A percentile compares a stretch with the other conserved stretches of the same genome.
These are phyloP conservation scores for Trichophyton schoenleinii DNA, from an alignment of 2,329 filamentous ascomycete genomes.

Conservation along the genomic window DNA sequence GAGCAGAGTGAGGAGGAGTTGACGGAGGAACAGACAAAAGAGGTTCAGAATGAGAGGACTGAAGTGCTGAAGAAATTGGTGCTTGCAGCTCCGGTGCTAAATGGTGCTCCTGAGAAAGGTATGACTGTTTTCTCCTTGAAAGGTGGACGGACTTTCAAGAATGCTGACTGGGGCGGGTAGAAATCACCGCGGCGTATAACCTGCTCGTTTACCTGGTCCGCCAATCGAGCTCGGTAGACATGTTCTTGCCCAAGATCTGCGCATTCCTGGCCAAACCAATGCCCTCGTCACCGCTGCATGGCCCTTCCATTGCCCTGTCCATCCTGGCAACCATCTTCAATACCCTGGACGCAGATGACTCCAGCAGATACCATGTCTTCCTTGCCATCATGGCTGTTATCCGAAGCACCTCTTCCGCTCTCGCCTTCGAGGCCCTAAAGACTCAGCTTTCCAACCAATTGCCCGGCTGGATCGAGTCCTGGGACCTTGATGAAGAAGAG, in stretches of 20 bases:
- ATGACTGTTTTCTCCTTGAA: slow-evolving; percentile 7
- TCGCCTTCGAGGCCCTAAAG: slow-evolving; percentile 71
- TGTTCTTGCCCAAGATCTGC: slow-evolving; percentile 80
- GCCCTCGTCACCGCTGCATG: slow-evolving; percentile 72
- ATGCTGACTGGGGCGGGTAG: slow-evolving; percentile 31
- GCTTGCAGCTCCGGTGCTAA: slow-evolving; percentile 62
- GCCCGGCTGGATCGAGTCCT: slow-evolving; percentile 66
- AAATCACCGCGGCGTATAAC: slow-evolving; percentile 93
- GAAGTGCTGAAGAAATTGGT: slow-evolving; percentile 85
- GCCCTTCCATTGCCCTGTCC: slow-evolving; percentile 72
- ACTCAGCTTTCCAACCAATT: slow-evolving; percentile 67
- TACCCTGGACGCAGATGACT: slow-evolving; percentile 62
- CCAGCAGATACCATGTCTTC: slow-evolving; percentile 80
- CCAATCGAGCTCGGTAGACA: slow-evolving; percentile 71
- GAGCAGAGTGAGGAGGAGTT: slow-evolving; percentile 42
- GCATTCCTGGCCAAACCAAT: slow-evolving; percentile 79
- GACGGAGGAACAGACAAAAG: slow-evolving; percentile 20
- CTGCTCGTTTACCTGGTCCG: slow-evolving; percentile 86
- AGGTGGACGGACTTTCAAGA: no score
- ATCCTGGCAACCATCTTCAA: slow-evolving; percentile 96
- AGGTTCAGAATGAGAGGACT: slow-evolving; percentile 50
- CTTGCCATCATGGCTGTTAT: slow-evolving; percentile 78
- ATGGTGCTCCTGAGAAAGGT: slow-evolving; percentile 79
- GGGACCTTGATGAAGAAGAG: slow-evolving; percentile 72
- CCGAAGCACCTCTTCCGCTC: slow-evolving; percentile 53